Evolutionary conservation across 2,329 filamentous ascomycete genomes (phyloP), one percentile per base, ranked within the genome.

Genomic region (Fusarium tjaetaba): DNA sequence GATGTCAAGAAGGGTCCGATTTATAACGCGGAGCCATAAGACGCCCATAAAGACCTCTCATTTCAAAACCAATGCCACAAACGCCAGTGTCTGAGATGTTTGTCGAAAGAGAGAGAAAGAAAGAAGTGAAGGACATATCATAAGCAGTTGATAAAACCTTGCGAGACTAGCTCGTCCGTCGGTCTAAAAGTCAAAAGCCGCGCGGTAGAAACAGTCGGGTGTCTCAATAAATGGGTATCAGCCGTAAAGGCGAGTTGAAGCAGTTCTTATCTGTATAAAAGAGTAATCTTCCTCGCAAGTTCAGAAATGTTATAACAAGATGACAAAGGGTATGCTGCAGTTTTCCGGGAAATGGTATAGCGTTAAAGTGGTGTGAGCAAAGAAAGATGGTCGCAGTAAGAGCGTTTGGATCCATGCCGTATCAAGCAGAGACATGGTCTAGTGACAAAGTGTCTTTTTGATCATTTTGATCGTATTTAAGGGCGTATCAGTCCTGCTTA

Each of bases 291-390:
- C 65, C 49, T 70, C 61, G 52, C 57, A 48, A 67, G 61, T 70
- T 70, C 61, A 65, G 65, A 75, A 75, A 68, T 62, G 66, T 70
- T 68, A 57, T 64, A 68, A 71, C 57, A 71, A 74, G 74, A 79
- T 75, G 72, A 75, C 65, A 78, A 69, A 77, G 81, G 81, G 81
- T 82, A 82, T 82, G 81, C 77, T 81, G 79, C 78, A 78, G 70
- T 78, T 72, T 79, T 80, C 75, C 70, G 71, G 68, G 76, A 78
- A 76, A 61, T 72, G 61, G 48, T 71, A 70, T 71, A 70, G 71
- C 68, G 73, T 75, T 68, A 69, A 72, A 64, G 57, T 62, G 63
- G 48, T 64, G 71, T 65, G 68, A 68, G 61, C 57, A 59, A 74
- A 69, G 69, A 75, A 48, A 76, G 68, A 75, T 70, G 46, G 62